Evolutionary conservation across 2,329 filamentous ascomycete genomes (phyloP), one percentile per base, ranked within the genome.

Genomic region (Alternaria gaisen): DNA sequence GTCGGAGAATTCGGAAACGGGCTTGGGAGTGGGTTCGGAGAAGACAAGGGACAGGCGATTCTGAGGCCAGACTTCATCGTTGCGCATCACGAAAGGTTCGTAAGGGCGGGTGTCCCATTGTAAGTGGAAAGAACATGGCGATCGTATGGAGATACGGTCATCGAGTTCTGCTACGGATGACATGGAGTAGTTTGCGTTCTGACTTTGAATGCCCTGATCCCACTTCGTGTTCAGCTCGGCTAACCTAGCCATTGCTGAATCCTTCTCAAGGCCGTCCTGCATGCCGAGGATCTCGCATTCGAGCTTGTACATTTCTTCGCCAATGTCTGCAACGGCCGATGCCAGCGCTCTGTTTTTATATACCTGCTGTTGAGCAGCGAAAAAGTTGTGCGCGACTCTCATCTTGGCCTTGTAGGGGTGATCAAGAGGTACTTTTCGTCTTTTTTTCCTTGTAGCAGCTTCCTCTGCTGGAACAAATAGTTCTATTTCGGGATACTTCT

Each of bases 51-150:
- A 79, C 56, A 87, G 81, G 7, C 83, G 80, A 9, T 83, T 77
- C 24, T 84, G 81, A 1, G 92, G 92, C 74, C 84, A 92, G 70
- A 92, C 90, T 66, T 97, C 93, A 1, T 84, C 71, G 0, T 77
- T 53, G 5, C 81, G 61, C 3, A 87, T 84, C 24, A 81, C 77
- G 16, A 97, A 81, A 0, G 92, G 91, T 70, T 97, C 92, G 70
- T 87, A 88, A 2, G 82, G 79, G 16, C 93, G 88, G 1, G 85
- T 83, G 76, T 97, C 92, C 87, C 89, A 94, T 48, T 70, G 64
- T 5, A 76, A 51, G 18, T 70, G 74, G 5, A 66, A 65, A 9
- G 51, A 14, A 4, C 67, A 63, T 8, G 68, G 66, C 14, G 61
- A 60, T 44, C 69, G 66, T 16, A 78, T 47, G 3, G 51, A 52